Evolutionary conservation across 768 basidiomycete species (phyloP).

Genomic region (Xerocomellus dryophilus): DNA sequence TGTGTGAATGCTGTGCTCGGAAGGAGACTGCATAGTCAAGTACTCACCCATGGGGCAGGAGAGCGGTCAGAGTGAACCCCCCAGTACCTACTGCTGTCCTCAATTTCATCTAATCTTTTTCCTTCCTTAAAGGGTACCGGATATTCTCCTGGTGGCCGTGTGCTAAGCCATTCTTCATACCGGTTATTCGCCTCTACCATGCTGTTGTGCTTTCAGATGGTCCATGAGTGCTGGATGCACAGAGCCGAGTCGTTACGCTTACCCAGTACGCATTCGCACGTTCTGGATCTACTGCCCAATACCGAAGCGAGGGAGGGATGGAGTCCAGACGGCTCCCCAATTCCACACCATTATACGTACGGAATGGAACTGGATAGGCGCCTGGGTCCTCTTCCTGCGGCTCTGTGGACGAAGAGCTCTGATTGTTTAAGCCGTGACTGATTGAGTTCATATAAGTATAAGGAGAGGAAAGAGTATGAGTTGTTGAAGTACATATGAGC

Average conservation of each 20-base stretch:
- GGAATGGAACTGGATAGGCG: slow-evolving; percentile 19
- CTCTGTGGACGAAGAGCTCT: not conserved
- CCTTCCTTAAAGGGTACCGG: slow-evolving; percentile 5
- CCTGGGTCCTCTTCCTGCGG: slow-evolving; percentile 11
- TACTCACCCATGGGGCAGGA: slow-evolving; percentile 11
- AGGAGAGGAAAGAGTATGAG: fast-evolving
- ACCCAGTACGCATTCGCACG: slow-evolving; percentile 9
- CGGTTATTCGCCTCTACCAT: slow-evolving; percentile 6
- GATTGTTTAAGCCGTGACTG: not conserved
- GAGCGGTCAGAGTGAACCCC: not conserved
- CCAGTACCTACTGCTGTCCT: slow-evolving; percentile 7
- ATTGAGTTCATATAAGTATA: not conserved
- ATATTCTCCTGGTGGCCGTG: slow-evolving; percentile 8
- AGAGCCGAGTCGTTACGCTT: not conserved
- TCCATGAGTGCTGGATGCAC: not conserved
- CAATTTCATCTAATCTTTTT: not conserved
- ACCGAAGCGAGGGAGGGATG: not conserved
- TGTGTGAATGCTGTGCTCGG: not conserved
- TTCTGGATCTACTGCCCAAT: slow-evolving; percentile 11
- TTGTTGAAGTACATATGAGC: no score
- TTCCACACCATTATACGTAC: not conserved
- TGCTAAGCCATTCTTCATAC: slow-evolving; percentile 19
- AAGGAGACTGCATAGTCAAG: not conserved
- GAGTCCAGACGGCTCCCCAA: slow-evolving; percentile 22
- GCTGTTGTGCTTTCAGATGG: slow-evolving; percentile 1